Percentiles rank a stretch among this genome's conserved stretches.
phyloP scores from a whole-genome alignment of 2,329 filamentous ascomycete species.

The Sporothrix pseudoabietina region DNA sequence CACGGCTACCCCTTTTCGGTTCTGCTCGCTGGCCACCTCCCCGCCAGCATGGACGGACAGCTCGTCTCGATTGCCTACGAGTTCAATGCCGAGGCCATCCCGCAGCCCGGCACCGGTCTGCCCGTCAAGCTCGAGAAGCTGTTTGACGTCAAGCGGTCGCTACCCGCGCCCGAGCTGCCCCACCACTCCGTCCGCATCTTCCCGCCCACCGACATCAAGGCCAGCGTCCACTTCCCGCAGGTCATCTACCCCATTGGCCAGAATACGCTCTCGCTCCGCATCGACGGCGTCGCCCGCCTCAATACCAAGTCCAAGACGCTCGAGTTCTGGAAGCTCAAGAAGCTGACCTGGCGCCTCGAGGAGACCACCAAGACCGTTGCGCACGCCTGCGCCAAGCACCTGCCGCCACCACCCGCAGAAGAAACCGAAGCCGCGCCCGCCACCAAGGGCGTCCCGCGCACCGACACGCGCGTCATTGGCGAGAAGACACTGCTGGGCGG shows the following conservation, averaged over 20 bases:
- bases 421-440: not conserved
- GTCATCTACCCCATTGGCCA: constrained; percentile 84
- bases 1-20: constrained; percentile 90
- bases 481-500: constrained; percentile 79
- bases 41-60: constrained; percentile 74
- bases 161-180: constrained; percentile 71
- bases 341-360: constrained; percentile 90
- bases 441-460: constrained; percentile 69
- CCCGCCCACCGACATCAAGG: constrained; percentile 91
- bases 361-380: constrained; percentile 80
- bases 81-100: constrained; percentile 67
- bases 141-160: constrained; percentile 75
- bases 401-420: constrained; percentile 39
- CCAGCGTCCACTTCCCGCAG: constrained; percentile 77
- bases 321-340: constrained; percentile 82
- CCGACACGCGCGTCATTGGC: constrained; percentile 75
- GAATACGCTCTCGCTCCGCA: constrained; percentile 75
- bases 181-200: constrained; percentile 93
- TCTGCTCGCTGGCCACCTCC: constrained; percentile 81
- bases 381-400: constrained; percentile 77
- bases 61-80: constrained; percentile 77
- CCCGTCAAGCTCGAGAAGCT: constrained; percentile 65
- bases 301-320: constrained; percentile 72
- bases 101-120: constrained; percentile 55
- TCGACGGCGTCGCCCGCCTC: constrained; percentile 79